Percentiles rank a stretch among this genome's conserved stretches.
Evolutionary conservation across 257 asterid genomes (phyloP).

Genomic region (Ehretia macrophylla): DNA sequence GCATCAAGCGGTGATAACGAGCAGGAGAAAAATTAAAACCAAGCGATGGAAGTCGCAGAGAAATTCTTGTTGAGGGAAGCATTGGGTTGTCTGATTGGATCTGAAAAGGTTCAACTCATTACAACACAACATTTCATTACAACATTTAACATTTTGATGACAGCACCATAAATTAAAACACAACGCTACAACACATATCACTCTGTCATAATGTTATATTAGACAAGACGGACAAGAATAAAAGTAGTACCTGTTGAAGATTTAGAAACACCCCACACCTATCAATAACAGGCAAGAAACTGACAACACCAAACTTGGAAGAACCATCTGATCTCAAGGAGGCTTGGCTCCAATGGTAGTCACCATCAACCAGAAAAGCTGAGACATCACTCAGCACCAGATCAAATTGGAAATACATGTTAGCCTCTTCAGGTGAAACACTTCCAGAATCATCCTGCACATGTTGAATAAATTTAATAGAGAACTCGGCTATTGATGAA

Average conservation of each 20-base stretch:
- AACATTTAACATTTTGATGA: no score
- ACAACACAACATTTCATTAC: not conserved
- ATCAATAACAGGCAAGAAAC: constrained; percentile 80
- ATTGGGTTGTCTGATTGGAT: constrained; percentile 69
- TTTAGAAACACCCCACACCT: constrained; percentile 82
- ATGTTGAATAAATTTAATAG: constrained; percentile 12
- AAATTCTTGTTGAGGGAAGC: constrained; percentile 75
- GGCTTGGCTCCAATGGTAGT: constrained; percentile 68
- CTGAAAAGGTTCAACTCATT: constrained; percentile 41
- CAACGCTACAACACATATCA: not conserved
- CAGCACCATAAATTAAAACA: no score
- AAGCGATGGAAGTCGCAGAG: constrained; percentile 81
- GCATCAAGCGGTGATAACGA: constrained; percentile 94
- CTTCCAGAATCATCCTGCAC: constrained; percentile 69
- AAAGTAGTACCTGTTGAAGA: constrained; percentile 87
- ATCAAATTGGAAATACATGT: constrained; percentile 85
- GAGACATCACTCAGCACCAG: constrained; percentile 88
- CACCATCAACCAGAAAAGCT: constrained; percentile 95
- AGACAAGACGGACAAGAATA: not conserved
- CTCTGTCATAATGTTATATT: no score
- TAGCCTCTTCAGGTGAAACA: constrained; percentile 67
- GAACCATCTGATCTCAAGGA: constrained; percentile 31
- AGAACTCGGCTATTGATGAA: constrained; percentile 1
- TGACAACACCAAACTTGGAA: constrained; percentile 36
- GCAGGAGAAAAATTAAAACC: constrained; percentile 95